Base-by-base conservation (phyloP, 495 filamentous ascomycete genomes). In the Xylona heveae region DNA sequence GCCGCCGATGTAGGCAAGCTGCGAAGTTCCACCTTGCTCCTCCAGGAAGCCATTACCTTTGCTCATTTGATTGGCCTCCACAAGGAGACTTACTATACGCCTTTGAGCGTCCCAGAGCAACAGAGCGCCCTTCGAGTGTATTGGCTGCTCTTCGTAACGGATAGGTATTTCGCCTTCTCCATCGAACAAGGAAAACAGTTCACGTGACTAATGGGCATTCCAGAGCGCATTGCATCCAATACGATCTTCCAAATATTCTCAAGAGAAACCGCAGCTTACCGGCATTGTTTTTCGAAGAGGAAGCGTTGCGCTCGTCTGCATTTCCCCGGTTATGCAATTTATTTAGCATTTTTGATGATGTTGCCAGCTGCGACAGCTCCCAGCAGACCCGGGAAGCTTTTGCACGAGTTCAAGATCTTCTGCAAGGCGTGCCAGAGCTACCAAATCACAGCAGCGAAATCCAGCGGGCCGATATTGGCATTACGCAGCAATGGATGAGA, bases 401-500 rank as follows among this genome's bases (percentile, higher is more conserved):
- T n/a, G n/a, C n/a, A n/a, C n/a, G n/a, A n/a, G n/a, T n/a, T n/a
- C n/a, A n/a, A n/a, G n/a, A n/a, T n/a, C n/a, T n/a, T n/a, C n/a
- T n/a, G n/a, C n/a, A n/a, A n/a, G n/a, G n/a, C n/a, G n/a, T n/a
- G n/a, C n/a, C n/a, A n/a, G n/a, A n/a, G n/a, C n/a, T n/a, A n/a
- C n/a, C n/a, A n/a, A n/a, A n/a, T n/a, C n/a, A n/a, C n/a, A n/a
- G n/a, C n/a, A n/a, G n/a, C n/a, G n/a, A n/a, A n/a, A n/a, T n/a
- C n/a, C n/a, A n/a, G n/a, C n/a, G n/a, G 8, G 28, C 28, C 8
- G 28, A 30, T 16, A 9, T 30, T 16, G 7, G 7, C 15, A 9
- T 30, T 16, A 30, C 28, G 8, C 28, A 30, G 28, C 28, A 30
- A 16, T 30, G 28, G 28, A 9, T 30, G 28, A 7, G 15, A 14